Evolutionary conservation across 2,329 filamentous ascomycete species (phyloP).

Genomic region (Cladophialophora exuberans): DNA sequence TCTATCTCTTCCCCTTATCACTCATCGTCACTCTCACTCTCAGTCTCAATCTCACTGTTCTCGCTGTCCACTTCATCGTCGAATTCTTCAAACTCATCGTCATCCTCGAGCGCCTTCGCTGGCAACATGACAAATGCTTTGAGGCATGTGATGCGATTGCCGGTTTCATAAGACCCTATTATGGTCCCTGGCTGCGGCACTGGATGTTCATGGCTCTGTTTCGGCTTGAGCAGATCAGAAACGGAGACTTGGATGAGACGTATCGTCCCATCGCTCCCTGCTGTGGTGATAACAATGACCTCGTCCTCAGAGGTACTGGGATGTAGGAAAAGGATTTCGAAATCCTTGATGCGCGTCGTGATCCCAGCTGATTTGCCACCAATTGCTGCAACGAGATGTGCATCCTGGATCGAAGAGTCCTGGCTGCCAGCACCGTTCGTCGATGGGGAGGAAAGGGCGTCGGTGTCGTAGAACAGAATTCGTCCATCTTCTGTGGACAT

Average conservation of each 20-base stretch:
- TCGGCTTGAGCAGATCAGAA: constrained; percentile 35
- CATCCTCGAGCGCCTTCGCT: constrained; percentile 45
- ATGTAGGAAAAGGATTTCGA: constrained; percentile 63
- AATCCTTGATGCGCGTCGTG: constrained; percentile 81
- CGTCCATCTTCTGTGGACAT: constrained; percentile 90
- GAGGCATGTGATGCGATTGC: constrained; percentile 86
- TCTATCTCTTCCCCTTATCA: constrained; percentile 1
- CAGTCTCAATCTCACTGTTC: constrained; percentile 36
- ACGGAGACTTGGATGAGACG: constrained; percentile 69
- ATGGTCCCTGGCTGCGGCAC: constrained; percentile 63
- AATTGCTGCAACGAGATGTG: constrained; percentile 68
- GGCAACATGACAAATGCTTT: constrained; percentile 83
- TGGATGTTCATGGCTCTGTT: constrained; percentile 22
- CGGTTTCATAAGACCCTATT: constrained; percentile 79
- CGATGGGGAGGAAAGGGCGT: constrained; percentile 33
- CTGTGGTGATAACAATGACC: constrained; percentile 66
- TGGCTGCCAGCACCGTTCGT: constrained; percentile 43
- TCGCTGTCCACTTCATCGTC: constrained; percentile 26
- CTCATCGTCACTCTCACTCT: constrained; percentile 32
- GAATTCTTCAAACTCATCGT: constrained; percentile 27
- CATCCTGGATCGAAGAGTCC: constrained; percentile 61
- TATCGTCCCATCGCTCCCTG: constrained; percentile 83
- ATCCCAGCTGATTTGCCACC: constrained; percentile 74
- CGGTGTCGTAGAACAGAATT: constrained; percentile 79
- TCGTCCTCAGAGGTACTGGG: constrained; percentile 36